Conservation (phyloP, 768 basidiomycete species). For the Macrolepiota dolichaula region DNA sequence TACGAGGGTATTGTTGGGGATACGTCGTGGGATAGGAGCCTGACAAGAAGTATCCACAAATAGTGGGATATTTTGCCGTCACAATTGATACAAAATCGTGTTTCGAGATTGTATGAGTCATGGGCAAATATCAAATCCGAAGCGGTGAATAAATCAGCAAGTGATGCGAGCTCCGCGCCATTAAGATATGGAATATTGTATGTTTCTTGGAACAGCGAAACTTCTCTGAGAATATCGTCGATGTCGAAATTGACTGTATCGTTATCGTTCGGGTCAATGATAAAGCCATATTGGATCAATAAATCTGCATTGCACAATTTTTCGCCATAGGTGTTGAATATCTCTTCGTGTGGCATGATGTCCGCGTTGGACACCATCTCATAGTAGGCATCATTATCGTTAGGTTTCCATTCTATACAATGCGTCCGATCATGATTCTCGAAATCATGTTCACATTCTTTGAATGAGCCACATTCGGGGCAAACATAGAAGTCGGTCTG, state of each 20-base stretch:
- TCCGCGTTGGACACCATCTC: constrained; percentile 65
- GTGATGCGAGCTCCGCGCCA: not conserved
- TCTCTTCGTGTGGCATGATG: constrained; percentile 49
- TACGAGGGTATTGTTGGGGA: not conserved
- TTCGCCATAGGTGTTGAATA: constrained; percentile 81
- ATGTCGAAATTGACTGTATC: constrained; percentile 49
- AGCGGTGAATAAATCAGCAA: not conserved
- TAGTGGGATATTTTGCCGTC: constrained; percentile 50
- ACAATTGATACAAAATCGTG: constrained; percentile 36
- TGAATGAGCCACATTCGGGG: constrained; percentile 61
- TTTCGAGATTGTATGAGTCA: constrained; percentile 2
- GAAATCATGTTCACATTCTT: constrained; percentile 63
- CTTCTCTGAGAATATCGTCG: constrained; percentile 24
- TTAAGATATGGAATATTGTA: not conserved
- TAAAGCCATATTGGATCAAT: constrained; percentile 69
- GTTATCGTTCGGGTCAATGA: constrained; percentile 68
- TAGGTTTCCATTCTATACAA: not conserved
- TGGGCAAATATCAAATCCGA: constrained; percentile 19
- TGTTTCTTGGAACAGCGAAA: not conserved
- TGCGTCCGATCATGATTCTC: constrained; percentile 22
- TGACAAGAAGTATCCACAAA: constrained; percentile 40
- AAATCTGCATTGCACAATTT: constrained; percentile 62
- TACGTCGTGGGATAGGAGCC: not conserved
- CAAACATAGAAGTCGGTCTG: constrained; percentile 78
- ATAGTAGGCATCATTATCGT: constrained; percentile 36